Evolutionary conservation across 805 yeast species (phyloP).

Genomic region (Saccharomycopsis vini): DNA sequence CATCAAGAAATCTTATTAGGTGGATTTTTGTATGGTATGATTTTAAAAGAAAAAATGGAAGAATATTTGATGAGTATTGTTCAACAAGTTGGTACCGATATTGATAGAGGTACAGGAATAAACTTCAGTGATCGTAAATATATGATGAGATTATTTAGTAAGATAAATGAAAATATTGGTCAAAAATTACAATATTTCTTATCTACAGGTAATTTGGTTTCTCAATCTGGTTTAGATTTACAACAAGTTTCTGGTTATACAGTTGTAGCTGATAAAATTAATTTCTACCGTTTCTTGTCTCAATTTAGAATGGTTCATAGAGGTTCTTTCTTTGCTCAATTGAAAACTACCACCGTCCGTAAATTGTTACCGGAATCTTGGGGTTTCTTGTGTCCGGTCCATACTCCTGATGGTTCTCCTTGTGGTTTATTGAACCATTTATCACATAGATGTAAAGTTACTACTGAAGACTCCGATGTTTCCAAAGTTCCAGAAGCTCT

Average conservation of each 20-base stretch:
- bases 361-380: slow-evolving; percentile 94
- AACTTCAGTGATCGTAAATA: slow-evolving; percentile 80
- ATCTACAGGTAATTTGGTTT: slow-evolving; percentile 93
- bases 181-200: slow-evolving; percentile 88
- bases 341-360: slow-evolving; percentile 95
- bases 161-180: slow-evolving; percentile 90
- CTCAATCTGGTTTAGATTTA: slow-evolving; percentile 94
- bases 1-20: slow-evolving; percentile 95
- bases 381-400: slow-evolving; percentile 99
- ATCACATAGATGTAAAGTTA: slow-evolving; percentile 86
- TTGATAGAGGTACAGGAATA: slow-evolving; percentile 70
- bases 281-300: slow-evolving; percentile 93
- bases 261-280: slow-evolving; percentile 97
- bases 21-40: slow-evolving; percentile 95
- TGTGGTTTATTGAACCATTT: slow-evolving; percentile 97
- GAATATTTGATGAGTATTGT: slow-evolving; percentile 74
- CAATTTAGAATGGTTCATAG: slow-evolving; percentile 99
- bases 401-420: slow-evolving; percentile 99
- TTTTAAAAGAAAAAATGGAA: slow-evolving; percentile 90
- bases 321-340: slow-evolving; percentile 97
- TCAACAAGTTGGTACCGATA: slow-evolving; percentile 68
- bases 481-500: slow-evolving; percentile 59
- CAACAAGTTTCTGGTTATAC: slow-evolving; percentile 98
- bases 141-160: slow-evolving; percentile 65
- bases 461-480: slow-evolving; percentile 70